Evolutionary conservation across 306 rosid genomes (phyloP).

Genomic region (Acmispon strigosus): DNA sequence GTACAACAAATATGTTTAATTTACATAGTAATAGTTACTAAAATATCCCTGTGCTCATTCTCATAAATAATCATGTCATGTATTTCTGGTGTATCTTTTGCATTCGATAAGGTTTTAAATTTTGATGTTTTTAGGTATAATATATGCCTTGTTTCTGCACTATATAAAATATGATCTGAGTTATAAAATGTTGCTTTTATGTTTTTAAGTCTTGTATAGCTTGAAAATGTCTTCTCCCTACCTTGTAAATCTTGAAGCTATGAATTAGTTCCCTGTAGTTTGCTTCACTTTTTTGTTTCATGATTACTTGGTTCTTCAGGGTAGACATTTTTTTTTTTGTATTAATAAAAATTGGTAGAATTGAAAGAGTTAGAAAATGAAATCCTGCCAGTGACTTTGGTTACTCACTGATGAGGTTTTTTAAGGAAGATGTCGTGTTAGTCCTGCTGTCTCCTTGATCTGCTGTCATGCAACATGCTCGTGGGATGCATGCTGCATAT

Average conservation of each 20-base stretch:
- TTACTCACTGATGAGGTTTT: not conserved
- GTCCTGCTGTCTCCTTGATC: not conserved
- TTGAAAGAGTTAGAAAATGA: not conserved
- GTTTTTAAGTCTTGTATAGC: not conserved
- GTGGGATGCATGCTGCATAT: not conserved
- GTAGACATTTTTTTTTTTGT: not conserved
- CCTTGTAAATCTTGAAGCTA: not conserved
- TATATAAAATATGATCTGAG: not conserved
- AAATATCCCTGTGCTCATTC: slow-evolving; percentile 1
- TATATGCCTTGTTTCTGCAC: slow-evolving; percentile 7
- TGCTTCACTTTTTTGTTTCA: not conserved
- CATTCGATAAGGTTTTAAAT: not conserved
- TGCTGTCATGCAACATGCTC: not conserved
- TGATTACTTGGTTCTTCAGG: not conserved
- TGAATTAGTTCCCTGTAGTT: not conserved
- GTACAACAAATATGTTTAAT: not conserved
- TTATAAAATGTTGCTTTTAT: not conserved
- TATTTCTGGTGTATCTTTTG: slow-evolving; percentile 6
- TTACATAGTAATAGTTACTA: not conserved
- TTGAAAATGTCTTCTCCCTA: not conserved
- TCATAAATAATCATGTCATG: slow-evolving; percentile 10
- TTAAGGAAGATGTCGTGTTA: slow-evolving; percentile 9
- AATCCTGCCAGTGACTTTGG: not conserved
- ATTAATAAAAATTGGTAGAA: not conserved
- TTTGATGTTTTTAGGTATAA: not conserved